Conservation (phyloP, 768 basidiomycete genomes). For the Rhodosporidiobolus odoratus region DNA sequence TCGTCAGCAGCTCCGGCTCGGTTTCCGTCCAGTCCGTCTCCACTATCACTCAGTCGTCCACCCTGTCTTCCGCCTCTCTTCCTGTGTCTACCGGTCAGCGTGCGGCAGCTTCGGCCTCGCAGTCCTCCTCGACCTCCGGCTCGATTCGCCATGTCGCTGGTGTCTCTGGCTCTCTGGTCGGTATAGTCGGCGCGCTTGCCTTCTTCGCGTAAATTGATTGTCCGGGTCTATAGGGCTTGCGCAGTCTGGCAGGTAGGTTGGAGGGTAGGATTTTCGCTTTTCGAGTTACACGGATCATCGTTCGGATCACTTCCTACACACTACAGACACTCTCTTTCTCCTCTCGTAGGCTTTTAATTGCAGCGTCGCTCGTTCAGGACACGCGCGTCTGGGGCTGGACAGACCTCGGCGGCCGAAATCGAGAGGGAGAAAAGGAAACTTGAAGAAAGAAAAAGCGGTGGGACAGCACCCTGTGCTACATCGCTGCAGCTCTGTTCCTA, state of each 20-base stretch:
- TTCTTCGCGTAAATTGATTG: not conserved
- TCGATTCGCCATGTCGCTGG: not conserved
- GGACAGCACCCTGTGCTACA: no score
- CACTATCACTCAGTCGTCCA: not conserved
- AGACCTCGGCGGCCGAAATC: no score
- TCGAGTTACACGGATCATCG: no score
- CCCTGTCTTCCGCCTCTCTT: not conserved
- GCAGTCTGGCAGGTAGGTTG: not conserved
- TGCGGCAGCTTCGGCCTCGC: slow-evolving; percentile 1
- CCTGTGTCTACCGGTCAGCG: not conserved
- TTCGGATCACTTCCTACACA: no score
- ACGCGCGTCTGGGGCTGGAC: no score
- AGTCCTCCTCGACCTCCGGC: not conserved
- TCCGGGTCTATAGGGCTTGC: not conserved
- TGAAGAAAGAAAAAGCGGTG: no score
- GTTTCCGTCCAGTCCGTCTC: slow-evolving; percentile 10
- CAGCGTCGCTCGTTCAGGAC: no score
- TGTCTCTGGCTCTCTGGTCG: not conserved
- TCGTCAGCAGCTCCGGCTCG: not conserved
- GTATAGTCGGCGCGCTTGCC: not conserved
- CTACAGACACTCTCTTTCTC: no score
- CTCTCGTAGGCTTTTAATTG: not conserved
- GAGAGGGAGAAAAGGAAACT: no score
- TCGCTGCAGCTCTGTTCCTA: no score
- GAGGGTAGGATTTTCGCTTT: not conserved